A percentile compares a stretch with the other conserved stretches of the same genome.
Conservation (phyloP, 2,329 filamentous ascomycete species). For the Diaporthe destruens region DNA sequence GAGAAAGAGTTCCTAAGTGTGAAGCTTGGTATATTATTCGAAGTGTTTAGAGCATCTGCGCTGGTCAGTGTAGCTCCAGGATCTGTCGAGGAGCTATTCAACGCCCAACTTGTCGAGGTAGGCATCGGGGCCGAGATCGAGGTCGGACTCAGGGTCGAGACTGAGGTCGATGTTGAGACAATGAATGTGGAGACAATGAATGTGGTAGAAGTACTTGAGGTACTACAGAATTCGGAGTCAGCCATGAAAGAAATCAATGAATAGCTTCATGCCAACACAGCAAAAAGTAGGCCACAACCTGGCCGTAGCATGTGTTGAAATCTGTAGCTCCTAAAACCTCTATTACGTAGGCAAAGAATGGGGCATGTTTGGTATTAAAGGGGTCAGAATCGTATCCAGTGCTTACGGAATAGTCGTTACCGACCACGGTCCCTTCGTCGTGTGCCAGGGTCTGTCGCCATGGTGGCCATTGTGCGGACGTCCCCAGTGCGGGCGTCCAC, state of each 20-base stretch:
- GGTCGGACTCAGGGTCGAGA: background rate
- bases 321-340: too few species aligned
- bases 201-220: constrained; percentile 6
- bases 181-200: background rate
- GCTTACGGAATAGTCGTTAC: constrained; percentile 4
- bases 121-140: too few species aligned
- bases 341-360: too few species aligned
- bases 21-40: background rate
- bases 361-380: too few species aligned
- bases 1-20: constrained; percentile 24
- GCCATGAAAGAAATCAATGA: too few species aligned
- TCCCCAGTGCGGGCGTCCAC: background rate
- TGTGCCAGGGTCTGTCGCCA: background rate
- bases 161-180: background rate
- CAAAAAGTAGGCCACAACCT: too few species aligned
- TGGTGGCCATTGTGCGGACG: background rate
- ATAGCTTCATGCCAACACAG: too few species aligned
- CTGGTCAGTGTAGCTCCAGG: background rate
- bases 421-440: background rate
- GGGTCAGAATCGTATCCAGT: too few species aligned
- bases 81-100: background rate
- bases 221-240: too few species aligned
- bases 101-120: background rate
- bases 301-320: too few species aligned
- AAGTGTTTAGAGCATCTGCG: constrained; percentile 6